Evolutionary conservation across 2,329 filamentous ascomycete species (phyloP).

Genomic region (Arthroderma sp.): DNA sequence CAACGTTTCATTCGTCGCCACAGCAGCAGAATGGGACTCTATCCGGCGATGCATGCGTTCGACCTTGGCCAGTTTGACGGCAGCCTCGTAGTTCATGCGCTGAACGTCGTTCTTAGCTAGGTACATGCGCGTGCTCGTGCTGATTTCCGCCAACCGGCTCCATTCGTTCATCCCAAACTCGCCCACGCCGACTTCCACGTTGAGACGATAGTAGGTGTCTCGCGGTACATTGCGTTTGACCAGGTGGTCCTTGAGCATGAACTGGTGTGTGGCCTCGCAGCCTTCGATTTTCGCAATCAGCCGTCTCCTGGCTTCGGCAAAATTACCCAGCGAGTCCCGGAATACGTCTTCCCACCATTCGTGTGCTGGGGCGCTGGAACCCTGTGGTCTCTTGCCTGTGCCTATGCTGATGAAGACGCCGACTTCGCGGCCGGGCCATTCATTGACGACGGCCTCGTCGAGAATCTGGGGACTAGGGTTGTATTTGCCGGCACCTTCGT

Average conservation of each 20-base stretch:
- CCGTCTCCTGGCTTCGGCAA: slow-evolving; percentile 73
- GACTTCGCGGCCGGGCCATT: slow-evolving; percentile 88
- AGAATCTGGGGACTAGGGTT: slow-evolving; percentile 77
- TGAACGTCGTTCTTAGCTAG: slow-evolving; percentile 62
- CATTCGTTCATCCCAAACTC: slow-evolving; percentile 99
- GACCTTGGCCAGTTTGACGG: slow-evolving; percentile 73
- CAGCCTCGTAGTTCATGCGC: slow-evolving; percentile 61
- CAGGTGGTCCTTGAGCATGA: slow-evolving; percentile 70
- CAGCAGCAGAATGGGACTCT: slow-evolving; percentile 38
- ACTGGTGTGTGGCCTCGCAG: slow-evolving; percentile 79
- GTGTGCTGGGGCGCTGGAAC: slow-evolving; percentile 46
- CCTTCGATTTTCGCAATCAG: slow-evolving; percentile 89
- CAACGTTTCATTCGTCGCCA: slow-evolving; percentile 12
- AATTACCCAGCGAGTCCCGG: slow-evolving; percentile 60
- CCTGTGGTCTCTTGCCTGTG: slow-evolving; percentile 73
- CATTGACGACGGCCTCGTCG: slow-evolving; percentile 81
- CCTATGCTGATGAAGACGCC: slow-evolving; percentile 88
- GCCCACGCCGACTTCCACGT: slow-evolving; percentile 89
- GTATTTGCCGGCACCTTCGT: slow-evolving; percentile 82
- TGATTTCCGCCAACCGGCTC: slow-evolving; percentile 87
- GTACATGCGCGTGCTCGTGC: slow-evolving; percentile 78
- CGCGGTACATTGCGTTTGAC: slow-evolving; percentile 64
- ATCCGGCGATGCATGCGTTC: slow-evolving; percentile 60
- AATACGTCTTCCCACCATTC: slow-evolving; percentile 89
- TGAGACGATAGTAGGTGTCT: slow-evolving; percentile 92